Evolutionary conservation across 31 red algal genomes (phyloP).

Genomic region (Odonthalia washingtoniensis): DNA sequence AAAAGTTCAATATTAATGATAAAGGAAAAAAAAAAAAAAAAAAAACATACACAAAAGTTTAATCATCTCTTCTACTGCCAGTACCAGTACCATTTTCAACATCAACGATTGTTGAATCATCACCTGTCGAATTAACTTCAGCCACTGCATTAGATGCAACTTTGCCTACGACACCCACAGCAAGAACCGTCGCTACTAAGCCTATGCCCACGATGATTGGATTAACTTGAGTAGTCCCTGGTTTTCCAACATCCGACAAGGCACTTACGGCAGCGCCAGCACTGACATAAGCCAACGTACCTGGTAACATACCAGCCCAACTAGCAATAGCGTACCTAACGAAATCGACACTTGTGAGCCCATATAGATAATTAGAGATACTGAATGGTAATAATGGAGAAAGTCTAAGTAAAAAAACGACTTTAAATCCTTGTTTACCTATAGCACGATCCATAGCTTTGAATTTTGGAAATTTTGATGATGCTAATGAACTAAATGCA

Average conservation of each 20-base stretch:
- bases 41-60: too few species aligned
- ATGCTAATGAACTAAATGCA: conserved; percentile 55
- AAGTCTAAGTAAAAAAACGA: conserved; percentile 92
- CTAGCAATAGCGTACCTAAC: conserved; percentile 67
- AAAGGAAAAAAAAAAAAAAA: too few species aligned
- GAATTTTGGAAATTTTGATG: conserved; percentile 78
- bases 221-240: conserved; percentile 31
- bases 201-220: conserved; percentile 63
- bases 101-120: too few species aligned
- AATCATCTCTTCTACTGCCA: too few species aligned
- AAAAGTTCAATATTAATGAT: too few species aligned
- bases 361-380: conserved; percentile 97
- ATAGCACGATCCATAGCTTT: conserved; percentile 91
- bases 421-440: conserved; percentile 89
- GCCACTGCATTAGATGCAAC: conserved; percentile 57
- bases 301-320: conserved; percentile 98
- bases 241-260: conserved; percentile 61
- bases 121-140: too few species aligned
- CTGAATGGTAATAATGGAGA: conserved; percentile 96
- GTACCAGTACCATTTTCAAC: too few species aligned
- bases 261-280: conserved; percentile 87
- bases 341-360: conserved; percentile 87
- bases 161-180: conserved; percentile 62
- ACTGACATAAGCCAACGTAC: conserved; percentile 94
- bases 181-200: conserved; percentile 62